Conservation (phyloP, 768 basidiomycete species). For the Russula dissimulans region DNA sequence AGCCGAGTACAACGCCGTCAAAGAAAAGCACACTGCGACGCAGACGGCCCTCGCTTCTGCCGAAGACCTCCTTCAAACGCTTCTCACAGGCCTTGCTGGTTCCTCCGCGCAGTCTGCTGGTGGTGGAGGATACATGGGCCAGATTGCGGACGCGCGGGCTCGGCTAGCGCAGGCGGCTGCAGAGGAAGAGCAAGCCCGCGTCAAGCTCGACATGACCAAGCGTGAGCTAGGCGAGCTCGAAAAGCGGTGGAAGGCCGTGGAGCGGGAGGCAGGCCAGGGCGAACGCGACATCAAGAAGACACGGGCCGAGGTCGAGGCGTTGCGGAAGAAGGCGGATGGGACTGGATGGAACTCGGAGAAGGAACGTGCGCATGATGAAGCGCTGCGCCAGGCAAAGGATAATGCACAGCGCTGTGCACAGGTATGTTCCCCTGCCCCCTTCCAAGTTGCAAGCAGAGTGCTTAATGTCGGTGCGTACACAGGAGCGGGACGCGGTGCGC, state of each 20-base stretch:
- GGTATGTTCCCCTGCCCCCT: conserved; percentile 31
- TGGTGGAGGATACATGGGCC: conserved; percentile 88
- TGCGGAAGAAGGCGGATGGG: conserved; percentile 42
- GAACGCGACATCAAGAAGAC: conserved; percentile 55
- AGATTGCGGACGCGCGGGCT: conserved; percentile 77
- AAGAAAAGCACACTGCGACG: conserved; percentile 55
- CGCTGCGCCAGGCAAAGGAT: conserved; percentile 42
- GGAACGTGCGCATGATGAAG: conserved; percentile 49
- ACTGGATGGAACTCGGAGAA: conserved; percentile 73
- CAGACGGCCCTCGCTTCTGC: conserved; percentile 55
- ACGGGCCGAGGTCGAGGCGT: conserved; percentile 47
- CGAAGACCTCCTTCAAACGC: conserved; percentile 91
- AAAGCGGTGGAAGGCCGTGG: conserved; percentile 70
- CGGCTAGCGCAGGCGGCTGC: conserved; percentile 67
- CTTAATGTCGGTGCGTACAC: conserved; percentile 24
- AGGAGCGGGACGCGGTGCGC: conserved; percentile 65
- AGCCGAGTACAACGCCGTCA: conserved; percentile 49
- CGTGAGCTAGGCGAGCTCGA: conserved; percentile 75
- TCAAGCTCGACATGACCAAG: conserved; percentile 66
- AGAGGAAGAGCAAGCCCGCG: conserved; percentile 74
- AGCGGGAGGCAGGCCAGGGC: conserved; percentile 74
- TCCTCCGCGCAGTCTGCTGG: conserved; percentile 52
- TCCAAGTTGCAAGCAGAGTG: neutral
- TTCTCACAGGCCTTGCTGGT: conserved; percentile 83
- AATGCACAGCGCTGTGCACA: conserved; percentile 52